A percentile compares a stretch with the other conserved stretches of the same genome.
Conservation (phyloP, 805 yeast species). For the Yamadazyma philogaea region DNA sequence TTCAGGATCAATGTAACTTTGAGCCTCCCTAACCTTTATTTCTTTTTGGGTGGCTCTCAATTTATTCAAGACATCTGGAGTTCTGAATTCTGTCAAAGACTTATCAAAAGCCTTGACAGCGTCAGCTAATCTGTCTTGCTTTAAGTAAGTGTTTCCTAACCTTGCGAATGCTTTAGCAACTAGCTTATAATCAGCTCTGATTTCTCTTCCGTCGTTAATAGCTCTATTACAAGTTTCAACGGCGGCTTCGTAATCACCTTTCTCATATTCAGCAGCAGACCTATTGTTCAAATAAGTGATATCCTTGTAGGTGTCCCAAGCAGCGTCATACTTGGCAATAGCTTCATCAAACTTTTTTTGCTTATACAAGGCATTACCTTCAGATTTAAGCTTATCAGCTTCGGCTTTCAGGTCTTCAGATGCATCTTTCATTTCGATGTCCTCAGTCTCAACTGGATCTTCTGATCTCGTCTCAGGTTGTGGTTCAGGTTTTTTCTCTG, state of each 20-base stretch:
- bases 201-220: constrained; percentile 83
- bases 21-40: constrained; percentile 72
- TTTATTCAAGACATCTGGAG: constrained; percentile 87
- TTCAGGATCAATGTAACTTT: constrained; percentile 79
- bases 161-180: constrained; percentile 93
- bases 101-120: constrained; percentile 83
- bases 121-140: constrained; percentile 63
- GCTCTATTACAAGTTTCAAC: constrained; percentile 79
- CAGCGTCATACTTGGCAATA: constrained; percentile 77
- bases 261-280: constrained; percentile 97
- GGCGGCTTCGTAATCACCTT: constrained; percentile 85
- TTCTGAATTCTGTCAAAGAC: constrained; percentile 94
- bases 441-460: constrained; percentile 24
- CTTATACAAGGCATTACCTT: constrained; percentile 86
- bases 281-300: constrained; percentile 93
- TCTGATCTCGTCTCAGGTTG: constrained; percentile 15
- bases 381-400: constrained; percentile 72
- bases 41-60: constrained; percentile 85
- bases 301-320: constrained; percentile 78
- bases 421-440: constrained; percentile 39
- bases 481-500: constrained; percentile 12
- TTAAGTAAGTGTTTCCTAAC: constrained; percentile 77
- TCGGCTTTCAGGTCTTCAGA: constrained; percentile 36
- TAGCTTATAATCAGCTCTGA: constrained; percentile 86
- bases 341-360: constrained; percentile 89